These are phyloP conservation scores for Eudorina sp. DNA, from an alignment of 139 green algal genomes.

Conservation along the genomic window DNA sequence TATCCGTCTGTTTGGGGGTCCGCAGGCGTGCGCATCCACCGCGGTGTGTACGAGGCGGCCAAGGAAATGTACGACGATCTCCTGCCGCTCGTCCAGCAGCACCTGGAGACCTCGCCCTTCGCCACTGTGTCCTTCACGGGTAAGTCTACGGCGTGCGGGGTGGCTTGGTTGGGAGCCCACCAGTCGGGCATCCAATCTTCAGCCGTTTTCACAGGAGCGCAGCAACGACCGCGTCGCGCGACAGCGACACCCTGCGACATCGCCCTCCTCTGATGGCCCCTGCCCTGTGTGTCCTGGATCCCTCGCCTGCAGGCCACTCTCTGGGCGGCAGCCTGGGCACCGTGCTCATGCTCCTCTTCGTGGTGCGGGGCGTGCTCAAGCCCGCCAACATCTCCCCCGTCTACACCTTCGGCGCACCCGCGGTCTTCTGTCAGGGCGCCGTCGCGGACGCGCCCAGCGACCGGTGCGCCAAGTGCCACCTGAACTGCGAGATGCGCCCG, in stretches of 20 bases:
- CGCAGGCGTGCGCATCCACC: conserved; percentile 78
- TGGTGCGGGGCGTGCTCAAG: conserved; percentile 82
- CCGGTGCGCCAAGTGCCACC: conserved; percentile 33
- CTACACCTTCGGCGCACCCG: conserved; percentile 94
- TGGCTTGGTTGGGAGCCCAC: no score
- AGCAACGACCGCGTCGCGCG: no score
- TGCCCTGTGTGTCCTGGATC: background rate
- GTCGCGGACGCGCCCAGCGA: background rate
- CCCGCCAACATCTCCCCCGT: conserved; percentile 72
- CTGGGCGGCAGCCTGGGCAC: conserved; percentile 92
- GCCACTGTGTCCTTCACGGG: conserved; percentile 53
- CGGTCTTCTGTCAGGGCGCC: conserved; percentile 89
- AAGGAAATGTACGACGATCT: conserved; percentile 87
- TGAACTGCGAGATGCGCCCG: conserved; percentile 11
- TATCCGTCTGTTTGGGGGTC: no score
- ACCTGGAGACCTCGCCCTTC: conserved; percentile 72
- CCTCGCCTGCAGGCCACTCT: conserved; percentile 81
- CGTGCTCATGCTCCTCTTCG: conserved; percentile 91
- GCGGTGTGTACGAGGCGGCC: conserved; percentile 93
- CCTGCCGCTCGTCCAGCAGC: conserved; percentile 83
- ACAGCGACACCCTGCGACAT: no score
- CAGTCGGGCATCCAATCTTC: no score
- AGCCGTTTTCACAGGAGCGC: no score
- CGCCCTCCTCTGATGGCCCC: no score
- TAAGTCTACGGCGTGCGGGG: no score